phyloP scores from a whole-genome alignment of 2,329 filamentous ascomycete genomes.

The Epichloe brachyelytri region DNA sequence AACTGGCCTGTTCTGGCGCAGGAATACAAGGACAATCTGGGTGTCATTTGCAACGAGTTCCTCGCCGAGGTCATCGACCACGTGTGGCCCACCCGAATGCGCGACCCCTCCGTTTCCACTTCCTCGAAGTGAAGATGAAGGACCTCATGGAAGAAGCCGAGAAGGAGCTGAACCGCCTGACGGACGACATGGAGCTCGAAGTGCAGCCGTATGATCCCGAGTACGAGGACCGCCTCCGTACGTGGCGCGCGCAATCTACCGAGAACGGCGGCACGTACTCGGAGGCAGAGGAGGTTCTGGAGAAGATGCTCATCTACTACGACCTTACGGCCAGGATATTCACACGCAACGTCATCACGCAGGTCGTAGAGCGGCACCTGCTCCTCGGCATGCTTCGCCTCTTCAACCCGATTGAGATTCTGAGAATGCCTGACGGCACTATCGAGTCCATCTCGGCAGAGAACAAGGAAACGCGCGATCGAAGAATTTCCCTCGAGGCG shows the following conservation, averaged over 20 bases:
- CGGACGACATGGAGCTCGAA: conserved; percentile 38
- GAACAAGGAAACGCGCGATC: conserved; percentile 38
- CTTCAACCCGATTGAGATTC: conserved; percentile 39
- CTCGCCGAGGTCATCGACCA: conserved; percentile 37
- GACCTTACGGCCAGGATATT: conserved; percentile 39
- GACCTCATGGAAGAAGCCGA: conserved; percentile 33
- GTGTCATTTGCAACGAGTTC: conserved; percentile 41
- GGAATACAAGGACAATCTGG: conserved; percentile 41
- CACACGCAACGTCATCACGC: conserved; percentile 38
- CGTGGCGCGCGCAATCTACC: conserved; percentile 30
- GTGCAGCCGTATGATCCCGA: conserved; percentile 41
- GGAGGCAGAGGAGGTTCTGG: conserved; percentile 38
- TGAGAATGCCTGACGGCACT: conserved; percentile 30
- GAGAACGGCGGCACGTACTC: conserved; percentile 33
- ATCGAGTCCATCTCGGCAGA: conserved; percentile 39
- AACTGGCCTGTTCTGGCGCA: conserved; percentile 39
- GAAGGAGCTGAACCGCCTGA: conserved; percentile 31
- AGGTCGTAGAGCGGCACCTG: conserved; percentile 38
- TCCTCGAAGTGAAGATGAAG: conserved; percentile 36
- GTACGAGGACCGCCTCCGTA: conserved; percentile 36
- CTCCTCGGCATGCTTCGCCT: conserved; percentile 37
- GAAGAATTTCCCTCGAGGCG: conserved; percentile 31
- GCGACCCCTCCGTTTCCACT: conserved; percentile 33
- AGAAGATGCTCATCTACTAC: conserved; percentile 45
- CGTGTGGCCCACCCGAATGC: conserved; percentile 38